Evolutionary conservation across 2,329 filamentous ascomycete species (phyloP).

Genomic region (Chrysosphaeria jannelii): DNA sequence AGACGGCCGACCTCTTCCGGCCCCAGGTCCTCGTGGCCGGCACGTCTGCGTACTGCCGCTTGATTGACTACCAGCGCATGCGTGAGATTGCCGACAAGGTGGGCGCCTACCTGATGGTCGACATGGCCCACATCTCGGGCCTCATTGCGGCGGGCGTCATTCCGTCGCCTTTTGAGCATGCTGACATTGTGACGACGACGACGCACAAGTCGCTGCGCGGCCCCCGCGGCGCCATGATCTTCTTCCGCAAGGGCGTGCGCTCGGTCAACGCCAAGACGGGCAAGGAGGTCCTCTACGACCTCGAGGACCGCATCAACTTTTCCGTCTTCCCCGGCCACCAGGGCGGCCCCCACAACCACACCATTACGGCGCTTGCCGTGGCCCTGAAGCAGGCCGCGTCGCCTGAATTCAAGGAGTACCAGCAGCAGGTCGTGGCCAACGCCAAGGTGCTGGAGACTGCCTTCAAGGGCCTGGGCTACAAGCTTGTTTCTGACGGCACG

Average conservation of each 20-base stretch:
- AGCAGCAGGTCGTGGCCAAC: constrained; percentile 74
- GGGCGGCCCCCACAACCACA: constrained; percentile 97
- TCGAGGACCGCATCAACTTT: constrained; percentile 92
- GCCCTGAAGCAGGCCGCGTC: constrained; percentile 80
- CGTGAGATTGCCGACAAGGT: constrained; percentile 81
- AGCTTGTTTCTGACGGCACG: constrained; percentile 79
- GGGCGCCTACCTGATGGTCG: constrained; percentile 79
- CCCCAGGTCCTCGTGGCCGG: constrained; percentile 91
- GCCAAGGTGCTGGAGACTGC: constrained; percentile 69
- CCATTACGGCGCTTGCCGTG: constrained; percentile 86
- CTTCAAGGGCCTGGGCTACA: constrained; percentile 71
- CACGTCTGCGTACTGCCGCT: constrained; percentile 90
- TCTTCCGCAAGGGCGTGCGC: constrained; percentile 92
- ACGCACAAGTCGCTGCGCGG: constrained; percentile 98
- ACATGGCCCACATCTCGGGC: constrained; percentile 97
- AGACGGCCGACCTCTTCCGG: constrained; percentile 72
- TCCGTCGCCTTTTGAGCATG: constrained; percentile 70
- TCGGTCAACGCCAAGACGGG: constrained; percentile 72
- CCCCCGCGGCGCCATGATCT: constrained; percentile 97
- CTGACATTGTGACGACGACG: constrained; percentile 92
- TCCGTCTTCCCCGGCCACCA: constrained; percentile 98
- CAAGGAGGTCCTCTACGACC: constrained; percentile 70
- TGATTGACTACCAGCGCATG: constrained; percentile 93
- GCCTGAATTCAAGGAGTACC: constrained; percentile 80
- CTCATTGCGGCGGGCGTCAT: constrained; percentile 82